Evolutionary conservation across 768 basidiomycete genomes (phyloP).

Genomic region (Termitomyces sp.): DNA sequence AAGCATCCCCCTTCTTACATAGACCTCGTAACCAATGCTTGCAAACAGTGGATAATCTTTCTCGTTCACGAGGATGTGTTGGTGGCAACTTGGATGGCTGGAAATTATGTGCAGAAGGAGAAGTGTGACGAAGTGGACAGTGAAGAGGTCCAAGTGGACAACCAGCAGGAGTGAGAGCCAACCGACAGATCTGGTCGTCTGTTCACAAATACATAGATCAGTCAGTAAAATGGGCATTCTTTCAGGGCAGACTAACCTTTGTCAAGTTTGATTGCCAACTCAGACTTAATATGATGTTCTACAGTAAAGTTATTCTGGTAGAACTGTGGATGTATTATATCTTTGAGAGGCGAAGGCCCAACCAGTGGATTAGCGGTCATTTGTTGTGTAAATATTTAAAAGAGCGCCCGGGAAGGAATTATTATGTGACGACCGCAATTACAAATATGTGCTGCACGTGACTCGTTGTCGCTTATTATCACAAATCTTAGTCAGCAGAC

Average conservation of each 20-base stretch:
- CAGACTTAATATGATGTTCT: constrained; percentile 77
- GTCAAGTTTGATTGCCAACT: constrained; percentile 85
- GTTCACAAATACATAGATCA: constrained; percentile 2
- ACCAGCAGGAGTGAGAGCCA: constrained; percentile 75
- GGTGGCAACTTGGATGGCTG: constrained; percentile 82
- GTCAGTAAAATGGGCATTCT: neutral
- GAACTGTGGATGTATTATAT: constrained; percentile 85
- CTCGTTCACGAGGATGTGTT: constrained; percentile 78
- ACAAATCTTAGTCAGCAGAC: no score
- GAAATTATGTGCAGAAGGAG: constrained; percentile 86
- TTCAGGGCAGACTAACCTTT: constrained; percentile 57
- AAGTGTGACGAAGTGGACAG: constrained; percentile 91
- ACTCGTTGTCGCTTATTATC: no score
- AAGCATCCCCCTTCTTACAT: constrained; percentile 97
- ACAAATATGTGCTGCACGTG: no score
- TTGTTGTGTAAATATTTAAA: no score
- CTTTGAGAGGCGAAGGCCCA: constrained; percentile 57
- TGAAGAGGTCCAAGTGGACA: constrained; percentile 90
- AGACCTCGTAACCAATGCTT: constrained; percentile 98
- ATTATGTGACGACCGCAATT: no score
- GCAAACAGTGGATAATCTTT: constrained; percentile 88
- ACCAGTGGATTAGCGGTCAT: constrained; percentile 42
- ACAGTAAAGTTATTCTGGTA: constrained; percentile 89
- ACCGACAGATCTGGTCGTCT: constrained; percentile 95
- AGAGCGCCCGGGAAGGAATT: no score